Base-by-base conservation (phyloP, 495 filamentous ascomycete genomes). In the Thermochaetoides thermophila region DNA sequence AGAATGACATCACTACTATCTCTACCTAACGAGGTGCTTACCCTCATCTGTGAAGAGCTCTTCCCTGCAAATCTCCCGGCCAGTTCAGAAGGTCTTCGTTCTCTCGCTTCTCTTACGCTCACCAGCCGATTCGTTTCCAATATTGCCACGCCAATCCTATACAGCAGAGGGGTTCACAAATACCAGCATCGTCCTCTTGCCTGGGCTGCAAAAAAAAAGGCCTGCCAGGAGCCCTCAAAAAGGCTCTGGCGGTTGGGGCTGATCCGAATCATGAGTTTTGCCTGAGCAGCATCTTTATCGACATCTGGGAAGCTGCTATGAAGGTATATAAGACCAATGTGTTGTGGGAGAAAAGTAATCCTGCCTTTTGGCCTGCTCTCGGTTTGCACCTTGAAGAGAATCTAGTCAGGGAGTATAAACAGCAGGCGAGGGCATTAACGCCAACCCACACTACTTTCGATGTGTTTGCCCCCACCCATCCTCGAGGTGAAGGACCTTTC, bases 131-230 rank as follows among this genome's bases (percentile, higher is more conserved):
- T 43, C 27, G 20, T 48, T 3, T 42, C 51, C 38, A 37, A 20
- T 32, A 34, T 35, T 7, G 39, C 32, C 9, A 52, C 49, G 32
- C 35, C 39, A 0, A 23, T 33, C 13, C 43, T 56, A 14, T 56
- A 56, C 48, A 35, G 32, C 26, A 40, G 40, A 14, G 42, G 44
- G 7, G 45, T 40, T 3, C 22, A 28, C 6, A 18, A 26, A n/a
- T 11, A 38, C 8, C 34, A 45, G 32, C 17, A 31, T 11, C 44
- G 43, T 19, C 39, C 50, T 1, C 31, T 56, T 11, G 41, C 38
- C 4, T 56, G 52, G 52, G 52, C 43, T 12, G 50, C 52, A n/a
- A n/a, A 3, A 37, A 42, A 1, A 32, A 30, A 11, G 52, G 50
- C 11, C 22, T 52, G 12, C 33, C 30, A 9, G 33, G 32, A 1